These are phyloP conservation scores for Infundibulicybe gibba DNA, from an alignment of 768 basidiomycete genomes.

Conservation along the genomic window DNA sequence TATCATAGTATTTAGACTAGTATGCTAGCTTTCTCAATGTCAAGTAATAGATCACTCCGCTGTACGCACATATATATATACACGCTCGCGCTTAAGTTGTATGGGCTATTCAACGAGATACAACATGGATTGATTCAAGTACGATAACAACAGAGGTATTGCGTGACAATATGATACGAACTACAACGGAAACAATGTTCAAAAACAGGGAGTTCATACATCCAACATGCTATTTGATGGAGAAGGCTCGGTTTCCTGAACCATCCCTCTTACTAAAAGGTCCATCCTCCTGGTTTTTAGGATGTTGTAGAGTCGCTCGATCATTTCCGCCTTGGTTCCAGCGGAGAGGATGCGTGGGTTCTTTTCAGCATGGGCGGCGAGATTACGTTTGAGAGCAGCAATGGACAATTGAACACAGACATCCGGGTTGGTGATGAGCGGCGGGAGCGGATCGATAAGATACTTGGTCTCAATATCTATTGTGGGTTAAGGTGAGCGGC, in stretches of 20 bases:
- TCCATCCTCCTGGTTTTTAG: constrained; percentile 47
- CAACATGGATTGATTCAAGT: too few relatives aligned
- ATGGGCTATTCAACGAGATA: too few relatives aligned
- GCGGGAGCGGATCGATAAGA: constrained; percentile 40
- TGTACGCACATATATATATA: too few relatives aligned
- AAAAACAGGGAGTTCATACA: background rate
- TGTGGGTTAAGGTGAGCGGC: background rate
- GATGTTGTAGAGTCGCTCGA: constrained; percentile 38
- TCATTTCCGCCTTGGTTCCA: constrained; percentile 49
- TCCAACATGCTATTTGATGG: constrained; percentile 1
- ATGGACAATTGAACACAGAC: constrained; percentile 38
- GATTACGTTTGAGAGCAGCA: constrained; percentile 51
- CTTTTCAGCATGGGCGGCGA: constrained; percentile 47
- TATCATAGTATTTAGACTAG: constrained; percentile 4
- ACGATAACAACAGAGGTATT: too few relatives aligned
- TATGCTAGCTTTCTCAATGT: too few relatives aligned
- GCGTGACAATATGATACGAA: too few relatives aligned
- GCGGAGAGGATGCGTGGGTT: constrained; percentile 41
- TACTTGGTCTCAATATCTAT: constrained; percentile 47
- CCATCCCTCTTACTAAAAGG: constrained; percentile 44
- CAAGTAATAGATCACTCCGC: too few relatives aligned
- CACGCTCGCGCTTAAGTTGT: too few relatives aligned
- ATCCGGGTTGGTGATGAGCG: constrained; percentile 43
- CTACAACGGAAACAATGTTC: background rate
- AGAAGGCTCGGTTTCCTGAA: constrained; percentile 17